Evolutionary conservation across 768 basidiomycete genomes (phyloP), one percentile per base, ranked within the genome.

Genomic region (Goffeauzyma gilvescens): DNA sequence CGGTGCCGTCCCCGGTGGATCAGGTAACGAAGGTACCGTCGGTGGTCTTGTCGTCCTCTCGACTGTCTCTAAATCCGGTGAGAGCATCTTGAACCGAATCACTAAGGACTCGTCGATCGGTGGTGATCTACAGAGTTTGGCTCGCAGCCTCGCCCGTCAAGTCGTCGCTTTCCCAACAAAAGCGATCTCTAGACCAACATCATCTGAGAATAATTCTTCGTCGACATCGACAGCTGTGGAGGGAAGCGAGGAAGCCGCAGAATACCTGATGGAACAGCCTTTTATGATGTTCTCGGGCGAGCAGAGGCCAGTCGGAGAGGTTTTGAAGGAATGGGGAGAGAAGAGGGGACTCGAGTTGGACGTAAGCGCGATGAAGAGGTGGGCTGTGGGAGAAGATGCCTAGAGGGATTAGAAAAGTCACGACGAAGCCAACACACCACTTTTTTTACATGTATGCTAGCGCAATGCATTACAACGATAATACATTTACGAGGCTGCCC

Each of bases 101-200:
- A 47, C 53, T 6, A 52, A 49, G 6, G 58, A 58, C 3, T 46
- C 52, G n/a, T 38, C 50, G 26, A 48, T 78, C 53, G 64, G 67
- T 21, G 59, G 66, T n/a, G 73, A 79, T 28, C 64, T 82, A 14
- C 67, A 67, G 24, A 69, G 70, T 32, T 67, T 90, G 12, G 75
- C 80, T 51, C 75, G 81, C 18, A 72, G 78, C 2, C 49, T 90
- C n/a, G 79, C 78, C 8, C 72, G 84, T 31, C 87, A 90, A 63
- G 77, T 85, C 38, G 75, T 76, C 17, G 87, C 85, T 2, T 78
- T 87, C 56, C 75, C 81, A 21, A 82, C 82, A 0, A 63, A 64
- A 13, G 67, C 66, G 0, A 66, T 85, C 15, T 23, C 32, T 13
- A 31, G 22, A 33, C 41, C 30, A 14, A 26, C n/a, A n/a, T n/a